Percentiles rank a stretch among this genome's conserved stretches.
phyloP scores from a whole-genome alignment of 2,329 filamentous ascomycete species.

The Chaetomiaceae sp. region DNA sequence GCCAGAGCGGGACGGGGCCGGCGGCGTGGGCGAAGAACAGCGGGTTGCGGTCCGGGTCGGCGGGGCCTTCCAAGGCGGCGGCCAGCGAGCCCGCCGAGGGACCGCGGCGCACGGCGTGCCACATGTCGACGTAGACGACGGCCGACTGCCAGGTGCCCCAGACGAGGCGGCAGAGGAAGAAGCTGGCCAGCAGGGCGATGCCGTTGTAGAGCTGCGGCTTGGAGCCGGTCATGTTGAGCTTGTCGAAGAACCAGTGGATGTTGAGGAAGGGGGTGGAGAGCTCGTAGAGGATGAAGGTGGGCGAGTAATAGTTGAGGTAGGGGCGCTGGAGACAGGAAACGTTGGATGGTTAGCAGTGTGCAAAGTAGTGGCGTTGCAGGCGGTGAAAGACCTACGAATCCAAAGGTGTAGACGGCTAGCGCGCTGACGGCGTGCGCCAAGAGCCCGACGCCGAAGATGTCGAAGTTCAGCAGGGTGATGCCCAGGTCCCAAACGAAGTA shows the following conservation, averaged over 20 bases:
- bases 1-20: slow-evolving; percentile 60
- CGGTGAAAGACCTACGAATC: slow-evolving; percentile 58
- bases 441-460: slow-evolving; percentile 70
- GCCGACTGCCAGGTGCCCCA: slow-evolving; percentile 71
- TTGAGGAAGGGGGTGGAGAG: slow-evolving; percentile 80
- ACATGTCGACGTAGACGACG: slow-evolving; percentile 65
- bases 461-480: slow-evolving; percentile 60
- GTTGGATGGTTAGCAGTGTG: not conserved
- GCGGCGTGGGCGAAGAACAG: slow-evolving; percentile 46
- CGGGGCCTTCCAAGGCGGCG: slow-evolving; percentile 30
- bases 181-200: slow-evolving; percentile 62
- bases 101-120: slow-evolving; percentile 45
- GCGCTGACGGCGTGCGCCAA: slow-evolving; percentile 72
- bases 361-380: no score
- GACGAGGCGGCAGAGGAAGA: slow-evolving; percentile 70
- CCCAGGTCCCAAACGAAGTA: slow-evolving; percentile 82
- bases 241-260: slow-evolving; percentile 89
- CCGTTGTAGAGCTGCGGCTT: slow-evolving; percentile 71
- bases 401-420: slow-evolving; percentile 66
- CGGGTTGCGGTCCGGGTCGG: slow-evolving; percentile 34
- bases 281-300: slow-evolving; percentile 80
- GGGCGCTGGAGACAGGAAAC: slow-evolving; percentile 52
- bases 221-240: slow-evolving; percentile 72
- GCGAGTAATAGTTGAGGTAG: slow-evolving; percentile 77
- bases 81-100: slow-evolving; percentile 30